Base-by-base conservation (phyloP, 2,329 filamentous ascomycete genomes). In the Aspergillus novofumigatus region DNA sequence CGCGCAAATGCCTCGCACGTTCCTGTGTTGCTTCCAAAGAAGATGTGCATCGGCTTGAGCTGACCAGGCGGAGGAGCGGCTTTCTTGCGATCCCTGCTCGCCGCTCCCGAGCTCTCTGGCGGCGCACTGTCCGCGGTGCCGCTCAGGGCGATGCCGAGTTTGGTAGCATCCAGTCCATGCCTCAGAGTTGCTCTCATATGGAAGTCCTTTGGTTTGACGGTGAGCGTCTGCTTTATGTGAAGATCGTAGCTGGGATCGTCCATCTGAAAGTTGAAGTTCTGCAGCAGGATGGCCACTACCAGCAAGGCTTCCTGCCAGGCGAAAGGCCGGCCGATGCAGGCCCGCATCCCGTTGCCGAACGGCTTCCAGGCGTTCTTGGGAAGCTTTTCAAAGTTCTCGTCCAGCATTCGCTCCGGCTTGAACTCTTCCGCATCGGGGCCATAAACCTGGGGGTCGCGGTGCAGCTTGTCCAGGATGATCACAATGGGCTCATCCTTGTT, bases 21-120 rank as follows among this genome's bases (percentile, higher is more conserved):
- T 0, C 89, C 89, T 1, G 84, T 86, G 67, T 91, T 90, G 20
- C 86, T 89, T 2, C 89, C 89, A 66, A 89, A 92, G 47, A 86
- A 82, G 21, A 92, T 81, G n/a, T 82, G 82, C 61, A 92, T 76
- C 1, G 79, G 77, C 61, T 80, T 80, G 25, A 69, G 62, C 17
- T 68, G 54, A 3, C 55, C 59, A 47, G 53, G 54, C 3, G 50
- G 49, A n/a, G 60, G 54, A 7, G 54, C 49, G 1, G 51, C 55
- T 45, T 63, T 64, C 54, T 69, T 68, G 20, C 60, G 61, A 23
- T 65, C 61, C n/a, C 61, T 59, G 51, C 59, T 58, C 5, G 52
- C 54, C 11, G 57, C 52, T 17, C 48, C 57, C 3, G 60, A 32
- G 10, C 21, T 49, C 23, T 59, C 60, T 4, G 61, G 9, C 3